phyloP scores from a whole-genome alignment of 106 monocot genomes.

The Apostasia shenzhenica region DNA sequence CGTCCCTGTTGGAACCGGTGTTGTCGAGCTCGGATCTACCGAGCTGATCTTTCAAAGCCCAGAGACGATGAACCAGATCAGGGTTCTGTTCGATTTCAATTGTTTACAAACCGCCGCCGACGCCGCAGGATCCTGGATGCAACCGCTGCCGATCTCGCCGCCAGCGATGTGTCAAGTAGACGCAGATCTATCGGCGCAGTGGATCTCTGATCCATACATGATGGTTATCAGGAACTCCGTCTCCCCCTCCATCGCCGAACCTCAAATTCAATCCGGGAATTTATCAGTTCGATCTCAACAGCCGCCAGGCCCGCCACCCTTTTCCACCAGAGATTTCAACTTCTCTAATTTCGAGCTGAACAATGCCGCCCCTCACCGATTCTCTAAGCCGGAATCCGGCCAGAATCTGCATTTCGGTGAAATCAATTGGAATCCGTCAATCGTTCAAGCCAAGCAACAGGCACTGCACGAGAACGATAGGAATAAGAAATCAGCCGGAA shows the following conservation, averaged over 20 bases:
- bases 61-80: conserved; percentile 34
- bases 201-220: conserved; percentile 63
- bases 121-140: conserved; percentile 13
- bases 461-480: conserved; percentile 14
- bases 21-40: conserved; percentile 75
- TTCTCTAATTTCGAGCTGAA: conserved; percentile 43
- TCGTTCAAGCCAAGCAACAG: conserved; percentile 13
- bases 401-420: conserved; percentile 56
- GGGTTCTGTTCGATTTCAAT: conserved; percentile 41
- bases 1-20: conserved; percentile 50
- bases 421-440: conserved; percentile 26
- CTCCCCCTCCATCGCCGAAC: conserved; percentile 20
- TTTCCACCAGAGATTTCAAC: conserved; percentile 36
- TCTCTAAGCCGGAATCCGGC: conserved; percentile 52
- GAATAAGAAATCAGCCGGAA: conserved; percentile 34
- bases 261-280: conserved; percentile 33
- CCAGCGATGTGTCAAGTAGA: conserved; percentile 29
- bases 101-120: neutral
- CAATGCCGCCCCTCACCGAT: conserved; percentile 8
- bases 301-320: conserved; percentile 3
- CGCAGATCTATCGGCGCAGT: conserved; percentile 41
- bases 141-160: neutral
- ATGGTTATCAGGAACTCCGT: conserved; percentile 51
- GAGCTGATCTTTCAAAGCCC: conserved; percentile 35
- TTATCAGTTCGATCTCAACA: conserved; percentile 24